These are phyloP conservation scores for Candida silvatica DNA, from an alignment of 805 yeast species.

Conservation along the genomic window DNA sequence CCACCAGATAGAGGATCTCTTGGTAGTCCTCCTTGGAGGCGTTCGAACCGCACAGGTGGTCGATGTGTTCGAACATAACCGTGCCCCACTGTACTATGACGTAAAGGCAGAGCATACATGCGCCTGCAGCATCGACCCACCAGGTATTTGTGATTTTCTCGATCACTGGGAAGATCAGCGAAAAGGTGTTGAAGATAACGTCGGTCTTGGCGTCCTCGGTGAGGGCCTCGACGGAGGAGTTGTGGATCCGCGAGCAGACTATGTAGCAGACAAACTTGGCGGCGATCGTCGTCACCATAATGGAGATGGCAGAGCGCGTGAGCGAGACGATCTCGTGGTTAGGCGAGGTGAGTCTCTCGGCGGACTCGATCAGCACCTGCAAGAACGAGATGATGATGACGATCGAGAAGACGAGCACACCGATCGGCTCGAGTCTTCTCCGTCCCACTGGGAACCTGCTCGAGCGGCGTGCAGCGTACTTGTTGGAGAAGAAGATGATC, in stretches of 20 bases:
- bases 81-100: conserved; percentile 55
- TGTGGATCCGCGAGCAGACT: conserved; percentile 52
- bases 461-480: conserved; percentile 30
- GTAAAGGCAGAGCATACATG: conserved; percentile 51
- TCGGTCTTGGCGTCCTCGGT: conserved; percentile 82
- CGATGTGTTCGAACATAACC: conserved; percentile 64
- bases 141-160: conserved; percentile 46
- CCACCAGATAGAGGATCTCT: conserved; percentile 57
- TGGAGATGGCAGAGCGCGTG: conserved; percentile 39
- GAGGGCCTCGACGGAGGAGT: conserved; percentile 66
- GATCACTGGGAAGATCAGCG: conserved; percentile 58
- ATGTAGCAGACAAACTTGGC: conserved; percentile 53
- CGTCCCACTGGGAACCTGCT: conserved; percentile 60
- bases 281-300: conserved; percentile 57
- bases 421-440: conserved; percentile 67
- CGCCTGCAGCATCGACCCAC: conserved; percentile 77
- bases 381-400: conserved; percentile 63
- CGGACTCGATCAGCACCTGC: conserved; percentile 63
- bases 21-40: conserved; percentile 57
- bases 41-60: conserved; percentile 66
- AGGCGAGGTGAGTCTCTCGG: conserved; percentile 33
- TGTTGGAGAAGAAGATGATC: conserved; percentile 58
- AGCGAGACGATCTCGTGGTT: conserved; percentile 36
- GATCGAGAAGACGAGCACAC: conserved; percentile 65
- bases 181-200: conserved; percentile 61